A percentile compares a stretch with the other conserved stretches of the same genome.
These are phyloP conservation scores for Beauveria caledonica DNA, from an alignment of 2,329 filamentous ascomycete genomes.

Conservation along the genomic window DNA sequence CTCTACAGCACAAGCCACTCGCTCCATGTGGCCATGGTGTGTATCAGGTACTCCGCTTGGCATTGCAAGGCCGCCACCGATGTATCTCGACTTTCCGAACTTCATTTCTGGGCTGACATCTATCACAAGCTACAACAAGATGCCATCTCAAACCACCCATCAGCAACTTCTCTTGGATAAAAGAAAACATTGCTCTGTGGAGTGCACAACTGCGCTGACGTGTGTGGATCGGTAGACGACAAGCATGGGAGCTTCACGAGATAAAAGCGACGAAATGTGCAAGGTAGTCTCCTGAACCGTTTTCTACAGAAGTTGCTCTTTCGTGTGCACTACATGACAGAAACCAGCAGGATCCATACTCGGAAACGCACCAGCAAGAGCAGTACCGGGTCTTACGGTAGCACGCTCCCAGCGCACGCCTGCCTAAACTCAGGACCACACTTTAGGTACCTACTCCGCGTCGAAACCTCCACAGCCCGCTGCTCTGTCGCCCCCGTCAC, in stretches of 20 bases:
- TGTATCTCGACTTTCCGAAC: neutral
- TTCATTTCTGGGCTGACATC: neutral
- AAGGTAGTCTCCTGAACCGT: neutral
- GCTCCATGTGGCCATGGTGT: neutral
- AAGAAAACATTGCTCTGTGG: neutral
- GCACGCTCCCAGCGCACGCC: conserved; percentile 36
- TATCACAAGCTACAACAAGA: neutral
- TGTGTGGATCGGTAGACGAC: neutral
- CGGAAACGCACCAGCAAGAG: conserved; percentile 27
- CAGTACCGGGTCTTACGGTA: conserved; percentile 30
- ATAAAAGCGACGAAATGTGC: neutral
- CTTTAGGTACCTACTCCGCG: conserved; percentile 30
- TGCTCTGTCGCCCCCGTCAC: neutral
- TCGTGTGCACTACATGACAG: neutral
- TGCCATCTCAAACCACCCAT: too few species aligned
- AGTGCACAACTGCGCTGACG: neutral
- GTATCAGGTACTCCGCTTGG: conserved; percentile 4
- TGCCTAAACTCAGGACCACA: conserved; percentile 32
- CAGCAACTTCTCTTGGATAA: too few species aligned
- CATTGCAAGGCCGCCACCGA: neutral
- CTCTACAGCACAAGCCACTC: neutral
- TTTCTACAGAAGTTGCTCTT: neutral
- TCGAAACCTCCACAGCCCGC: conserved; percentile 22
- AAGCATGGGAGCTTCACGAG: neutral
- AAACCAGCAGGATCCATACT: conserved; percentile 26